Percentiles rank a stretch among this genome's conserved stretches.
phyloP scores from a whole-genome alignment of 2,329 filamentous ascomycete species.

The Clonostachys sp. region DNA sequence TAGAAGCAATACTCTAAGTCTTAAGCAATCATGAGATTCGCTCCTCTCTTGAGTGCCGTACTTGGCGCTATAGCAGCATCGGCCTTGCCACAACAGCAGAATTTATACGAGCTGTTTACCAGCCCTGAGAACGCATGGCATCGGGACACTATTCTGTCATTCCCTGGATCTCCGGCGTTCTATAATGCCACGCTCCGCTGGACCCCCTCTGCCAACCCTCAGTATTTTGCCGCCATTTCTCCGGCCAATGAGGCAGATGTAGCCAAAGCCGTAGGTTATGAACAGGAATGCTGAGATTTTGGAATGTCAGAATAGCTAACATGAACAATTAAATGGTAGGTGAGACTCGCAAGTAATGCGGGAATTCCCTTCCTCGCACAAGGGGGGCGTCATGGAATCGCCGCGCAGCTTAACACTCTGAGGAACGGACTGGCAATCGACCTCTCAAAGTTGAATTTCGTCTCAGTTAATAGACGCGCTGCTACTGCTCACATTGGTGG shows the following conservation, averaged over 20 bases:
- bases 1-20: too few relatives aligned
- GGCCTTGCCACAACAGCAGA: too few relatives aligned
- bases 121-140: neutral
- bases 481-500: constrained; percentile 3
- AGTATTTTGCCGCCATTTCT: neutral
- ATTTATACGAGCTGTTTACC: neutral
- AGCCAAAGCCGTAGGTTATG: neutral
- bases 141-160: neutral
- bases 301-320: too few relatives aligned
- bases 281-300: too few relatives aligned
- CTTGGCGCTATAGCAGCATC: too few relatives aligned
- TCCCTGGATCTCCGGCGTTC: neutral
- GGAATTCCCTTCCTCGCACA: constrained; percentile 7
- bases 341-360: neutral
- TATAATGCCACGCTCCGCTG: neutral
- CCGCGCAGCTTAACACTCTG: neutral
- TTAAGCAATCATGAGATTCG: too few relatives aligned
- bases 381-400: constrained; percentile 6
- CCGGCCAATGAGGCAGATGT: neutral
- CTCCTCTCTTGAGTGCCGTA: too few relatives aligned
- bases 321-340: too few relatives aligned
- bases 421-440: constrained; percentile 5
- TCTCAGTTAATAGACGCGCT: constrained; percentile 1
- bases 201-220: neutral
- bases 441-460: constrained; percentile 5